phyloP scores from a whole-genome alignment of 345 rosid genomes.

The Erucastrum elatum region DNA sequence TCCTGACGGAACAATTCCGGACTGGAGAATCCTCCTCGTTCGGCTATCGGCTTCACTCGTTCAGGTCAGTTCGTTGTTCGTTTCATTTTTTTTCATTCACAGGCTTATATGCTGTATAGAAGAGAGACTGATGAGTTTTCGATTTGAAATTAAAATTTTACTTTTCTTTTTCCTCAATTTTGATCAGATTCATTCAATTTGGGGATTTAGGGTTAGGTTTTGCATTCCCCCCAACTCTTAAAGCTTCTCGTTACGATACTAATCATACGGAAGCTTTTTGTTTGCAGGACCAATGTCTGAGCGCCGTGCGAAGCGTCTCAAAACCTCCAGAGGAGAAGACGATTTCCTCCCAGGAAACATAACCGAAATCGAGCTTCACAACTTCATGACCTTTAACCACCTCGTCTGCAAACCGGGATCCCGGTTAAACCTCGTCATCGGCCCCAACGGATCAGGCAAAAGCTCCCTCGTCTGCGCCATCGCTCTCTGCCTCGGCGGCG shows the following conservation, averaged over 20 bases:
- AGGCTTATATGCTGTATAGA: neutral
- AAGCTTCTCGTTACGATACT: neutral
- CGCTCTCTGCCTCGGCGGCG: conserved; percentile 92
- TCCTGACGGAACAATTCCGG: neutral
- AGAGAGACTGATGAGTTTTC: conserved; percentile 9
- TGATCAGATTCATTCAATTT: neutral
- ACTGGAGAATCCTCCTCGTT: neutral
- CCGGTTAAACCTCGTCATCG: conserved; percentile 86
- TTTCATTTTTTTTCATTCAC: conserved; percentile 1
- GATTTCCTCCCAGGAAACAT: conserved; percentile 90
- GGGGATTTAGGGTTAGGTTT: conserved; percentile 15
- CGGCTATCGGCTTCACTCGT: conserved; percentile 4
- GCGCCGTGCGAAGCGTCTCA: conserved; percentile 59
- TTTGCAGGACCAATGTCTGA: conserved; percentile 35
- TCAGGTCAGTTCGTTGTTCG: conserved; percentile 17
- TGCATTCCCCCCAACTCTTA: neutral
- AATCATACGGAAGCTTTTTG: neutral
- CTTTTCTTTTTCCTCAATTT: neutral
- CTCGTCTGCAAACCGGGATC: conserved; percentile 82
- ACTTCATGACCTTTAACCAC: conserved; percentile 87
- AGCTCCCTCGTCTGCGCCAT: conserved; percentile 97
- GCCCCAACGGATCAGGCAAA: conserved; percentile 97
- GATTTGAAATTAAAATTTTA: neutral
- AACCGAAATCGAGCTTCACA: conserved; percentile 73
- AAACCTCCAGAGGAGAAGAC: conserved; percentile 75